Base-by-base conservation (phyloP, 2,329 filamentous ascomycete genomes). In the Dothideomycetes sp. region DNA sequence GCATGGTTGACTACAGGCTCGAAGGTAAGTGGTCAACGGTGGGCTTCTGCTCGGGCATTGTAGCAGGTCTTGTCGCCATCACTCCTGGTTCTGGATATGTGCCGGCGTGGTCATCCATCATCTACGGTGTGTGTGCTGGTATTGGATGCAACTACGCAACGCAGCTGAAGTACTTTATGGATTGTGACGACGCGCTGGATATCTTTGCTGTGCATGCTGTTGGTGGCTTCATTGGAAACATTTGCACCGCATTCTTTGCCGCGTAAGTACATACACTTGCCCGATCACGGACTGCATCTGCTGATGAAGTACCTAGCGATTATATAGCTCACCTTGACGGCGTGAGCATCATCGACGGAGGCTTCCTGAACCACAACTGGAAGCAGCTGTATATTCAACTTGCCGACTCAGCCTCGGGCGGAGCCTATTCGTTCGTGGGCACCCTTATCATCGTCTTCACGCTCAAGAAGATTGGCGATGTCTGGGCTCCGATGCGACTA, bases 11-110 rank as follows among this genome's bases (percentile, higher is more conserved):
- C 58, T 94, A 93, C 63, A 75, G 86, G 42, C 72, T 94, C 36
- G 86, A 94, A 65, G 75, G 77, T 53, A 94, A 94, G 66, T 94
- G 84, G 82, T 93, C 85, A 0, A 89, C 85, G 2, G 86, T 94
- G 18, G 87, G 87, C 2, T 94, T 94, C 70, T 94, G 87, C 65
- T 91, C 84, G 0, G 87, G 87, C 46, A 82, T 93, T 17, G 81
- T 94, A 52, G 82, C 86, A 24, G 87, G 87, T 15, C 71, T 94
- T 15, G 86, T 94, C 4, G 80, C 81, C 43, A 93, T 94, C 48
- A 94, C 87, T 7, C 87, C 87, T 5, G 87, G 82, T 22, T 91
- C 85, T 41, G 87, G 83, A 56, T 93, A 75, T 56, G 85, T 94
- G 11, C 84, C 86, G 8, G 74, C 82, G 1, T 94, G 86, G 86